These are phyloP conservation scores for Mucor sp. DNA, from an alignment of 371 early-diverging fungal species.

Conservation along the genomic window DNA sequence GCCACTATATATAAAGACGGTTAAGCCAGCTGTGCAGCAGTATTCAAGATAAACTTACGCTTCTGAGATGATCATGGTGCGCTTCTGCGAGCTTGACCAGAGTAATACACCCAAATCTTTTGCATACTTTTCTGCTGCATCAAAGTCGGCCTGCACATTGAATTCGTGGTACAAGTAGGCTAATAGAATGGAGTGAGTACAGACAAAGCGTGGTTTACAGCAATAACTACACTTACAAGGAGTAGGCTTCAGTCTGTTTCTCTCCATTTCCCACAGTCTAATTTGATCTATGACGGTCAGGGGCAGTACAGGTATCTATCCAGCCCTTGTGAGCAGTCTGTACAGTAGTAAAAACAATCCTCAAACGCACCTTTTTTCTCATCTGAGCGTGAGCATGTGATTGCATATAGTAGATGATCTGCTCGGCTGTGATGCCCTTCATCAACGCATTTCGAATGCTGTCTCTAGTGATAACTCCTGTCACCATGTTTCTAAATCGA, in stretches of 20 bases:
- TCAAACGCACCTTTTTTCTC: constrained; percentile 61
- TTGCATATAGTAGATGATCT: constrained; percentile 89
- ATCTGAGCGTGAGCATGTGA: constrained; percentile 94
- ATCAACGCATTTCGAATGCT: constrained; percentile 86
- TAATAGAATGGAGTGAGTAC: background rate
- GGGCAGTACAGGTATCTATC: constrained; percentile 80
- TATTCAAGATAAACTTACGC: constrained; percentile 35
- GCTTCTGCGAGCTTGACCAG: constrained; percentile 71
- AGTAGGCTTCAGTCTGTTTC: constrained; percentile 78
- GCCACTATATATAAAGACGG: constrained; percentile 31
- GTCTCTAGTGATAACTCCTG: constrained; percentile 91
- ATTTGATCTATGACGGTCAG: constrained; percentile 97
- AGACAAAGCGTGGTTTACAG: background rate
- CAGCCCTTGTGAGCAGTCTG: too few species aligned
- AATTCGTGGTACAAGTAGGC: constrained; percentile 89
- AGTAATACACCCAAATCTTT: constrained; percentile 75
- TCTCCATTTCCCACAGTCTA: constrained; percentile 96
- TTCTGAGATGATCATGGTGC: constrained; percentile 66
- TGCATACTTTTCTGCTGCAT: constrained; percentile 75
- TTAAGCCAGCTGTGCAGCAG: background rate
- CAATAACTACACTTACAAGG: constrained; percentile 43
- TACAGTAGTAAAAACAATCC: background rate
- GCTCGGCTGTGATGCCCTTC: constrained; percentile 97
- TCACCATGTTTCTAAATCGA: constrained; percentile 95
- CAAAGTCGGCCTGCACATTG: constrained; percentile 73